Conservation (phyloP, 768 basidiomycete species). For the Ramaria sp. region DNA sequence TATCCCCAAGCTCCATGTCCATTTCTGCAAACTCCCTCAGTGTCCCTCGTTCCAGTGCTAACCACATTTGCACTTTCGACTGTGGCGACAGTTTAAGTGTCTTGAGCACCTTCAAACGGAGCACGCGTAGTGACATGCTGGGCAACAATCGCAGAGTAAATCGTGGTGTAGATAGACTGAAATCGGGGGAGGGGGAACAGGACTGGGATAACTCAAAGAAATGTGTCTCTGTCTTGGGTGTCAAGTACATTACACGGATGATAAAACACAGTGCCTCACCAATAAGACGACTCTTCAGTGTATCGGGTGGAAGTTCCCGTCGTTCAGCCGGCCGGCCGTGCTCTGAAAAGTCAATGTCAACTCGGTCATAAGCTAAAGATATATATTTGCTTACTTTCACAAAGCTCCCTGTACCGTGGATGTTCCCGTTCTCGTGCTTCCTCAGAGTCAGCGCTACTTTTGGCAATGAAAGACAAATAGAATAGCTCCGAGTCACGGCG, state of each 20-base stretch:
- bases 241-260: background rate
- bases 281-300: slow-evolving; percentile 14
- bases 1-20: slow-evolving; percentile 33
- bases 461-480: slow-evolving; percentile 60
- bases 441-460: slow-evolving; percentile 31
- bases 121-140: slow-evolving; percentile 53
- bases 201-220: background rate
- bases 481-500: slow-evolving; percentile 75
- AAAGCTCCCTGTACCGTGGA: slow-evolving; percentile 56
- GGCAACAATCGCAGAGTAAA: slow-evolving; percentile 45
- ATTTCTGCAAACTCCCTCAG: slow-evolving; percentile 30
- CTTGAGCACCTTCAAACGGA: slow-evolving; percentile 58
- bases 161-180: slow-evolving; percentile 14
- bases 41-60: slow-evolving; percentile 39
- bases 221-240: background rate
- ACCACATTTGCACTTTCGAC: slow-evolving; percentile 38
- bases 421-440: slow-evolving; percentile 38
- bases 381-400: slow-evolving; percentile 37
- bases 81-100: slow-evolving; percentile 20
- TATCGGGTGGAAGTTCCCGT: slow-evolving; percentile 6
- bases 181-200: slow-evolving; percentile 13
- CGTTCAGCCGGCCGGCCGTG: slow-evolving; percentile 4
- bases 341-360: slow-evolving; percentile 6
- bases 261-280: slow-evolving; percentile 7
- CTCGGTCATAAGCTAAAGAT: background rate